Percentiles rank a stretch among this genome's conserved stretches.
Evolutionary conservation across 2,329 filamentous ascomycete species (phyloP).

Genomic region (Fusarium sterilihyphosum): DNA sequence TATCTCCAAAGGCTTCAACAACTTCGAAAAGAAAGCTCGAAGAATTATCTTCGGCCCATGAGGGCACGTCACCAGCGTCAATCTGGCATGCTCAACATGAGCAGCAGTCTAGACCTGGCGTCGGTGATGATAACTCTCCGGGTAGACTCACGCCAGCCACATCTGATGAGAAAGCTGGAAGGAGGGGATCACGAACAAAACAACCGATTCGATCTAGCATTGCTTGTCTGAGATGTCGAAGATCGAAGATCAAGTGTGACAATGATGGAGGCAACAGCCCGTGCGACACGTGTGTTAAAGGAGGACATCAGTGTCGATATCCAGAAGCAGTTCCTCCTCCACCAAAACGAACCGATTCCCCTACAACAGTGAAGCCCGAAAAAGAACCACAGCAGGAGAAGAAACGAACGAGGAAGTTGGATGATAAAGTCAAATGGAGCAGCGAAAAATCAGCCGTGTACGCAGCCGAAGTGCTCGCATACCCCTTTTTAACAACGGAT

Average conservation of each 20-base stretch:
- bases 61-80: neutral
- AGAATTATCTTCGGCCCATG: neutral
- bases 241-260: constrained; percentile 88
- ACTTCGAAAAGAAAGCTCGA: constrained; percentile 5
- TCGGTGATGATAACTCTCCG: neutral
- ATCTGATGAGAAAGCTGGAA: constrained; percentile 24
- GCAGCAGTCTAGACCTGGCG: neutral
- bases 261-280: constrained; percentile 77
- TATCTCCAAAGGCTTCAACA: neutral
- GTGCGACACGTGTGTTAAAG: constrained; percentile 79
- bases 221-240: constrained; percentile 78
- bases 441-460: constrained; percentile 38
- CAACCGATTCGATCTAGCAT: constrained; percentile 79
- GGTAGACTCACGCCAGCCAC: neutral
- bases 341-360: constrained; percentile 55
- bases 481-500: constrained; percentile 68
- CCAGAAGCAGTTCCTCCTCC: constrained; percentile 56
- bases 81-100: neutral
- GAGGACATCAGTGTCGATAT: constrained; percentile 78
- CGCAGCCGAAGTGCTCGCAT: constrained; percentile 69
- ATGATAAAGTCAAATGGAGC: neutral
- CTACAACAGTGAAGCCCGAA: neutral
- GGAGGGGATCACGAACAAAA: constrained; percentile 40
- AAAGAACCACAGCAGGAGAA: constrained; percentile 6
- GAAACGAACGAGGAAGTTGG: neutral